Conservation (phyloP, 2,329 filamentous ascomycete species). For the Camillea tinctor region DNA sequence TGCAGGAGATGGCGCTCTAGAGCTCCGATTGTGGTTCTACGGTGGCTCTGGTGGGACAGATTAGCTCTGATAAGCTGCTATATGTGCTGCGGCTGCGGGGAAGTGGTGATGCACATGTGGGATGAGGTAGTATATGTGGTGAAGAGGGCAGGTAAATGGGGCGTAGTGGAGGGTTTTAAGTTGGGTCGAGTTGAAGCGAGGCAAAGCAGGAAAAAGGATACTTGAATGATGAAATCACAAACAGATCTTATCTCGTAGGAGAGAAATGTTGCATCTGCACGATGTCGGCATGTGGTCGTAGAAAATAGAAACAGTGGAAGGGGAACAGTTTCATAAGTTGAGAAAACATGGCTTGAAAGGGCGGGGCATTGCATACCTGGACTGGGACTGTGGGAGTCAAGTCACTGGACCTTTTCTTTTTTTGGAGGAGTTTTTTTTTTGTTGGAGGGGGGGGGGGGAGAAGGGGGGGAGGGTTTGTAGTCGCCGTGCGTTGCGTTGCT, state of each 20-base stretch:
- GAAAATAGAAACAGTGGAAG: slow-evolving; percentile 27
- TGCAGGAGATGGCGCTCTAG: slow-evolving; percentile 17
- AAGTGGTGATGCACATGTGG: slow-evolving; percentile 23
- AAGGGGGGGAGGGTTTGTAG: not conserved
- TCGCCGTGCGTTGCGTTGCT: not conserved
- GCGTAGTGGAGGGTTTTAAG: not conserved
- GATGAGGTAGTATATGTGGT: slow-evolving; percentile 9
- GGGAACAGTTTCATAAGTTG: slow-evolving; percentile 1
- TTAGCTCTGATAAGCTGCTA: slow-evolving; percentile 33
- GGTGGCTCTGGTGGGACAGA: slow-evolving; percentile 26
- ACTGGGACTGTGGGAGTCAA: not conserved
- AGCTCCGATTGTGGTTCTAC: slow-evolving; percentile 23
- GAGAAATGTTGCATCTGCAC: slow-evolving; percentile 28
- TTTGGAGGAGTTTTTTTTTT: too few relatives aligned
- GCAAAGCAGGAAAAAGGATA: not conserved
- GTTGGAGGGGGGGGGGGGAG: too few relatives aligned
- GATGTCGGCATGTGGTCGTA: slow-evolving; percentile 26
- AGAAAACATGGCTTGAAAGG: slow-evolving; percentile 22
- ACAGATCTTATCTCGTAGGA: slow-evolving; percentile 26
- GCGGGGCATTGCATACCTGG: slow-evolving; percentile 23
- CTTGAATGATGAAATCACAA: slow-evolving; percentile 9
- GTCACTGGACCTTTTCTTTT: not conserved
- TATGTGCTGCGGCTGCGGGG: slow-evolving; percentile 26
- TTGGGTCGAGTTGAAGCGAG: slow-evolving; percentile 5
- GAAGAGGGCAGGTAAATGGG: not conserved